phyloP scores from a whole-genome alignment of 345 rosid genomes.

The Triadica sebifera region DNA sequence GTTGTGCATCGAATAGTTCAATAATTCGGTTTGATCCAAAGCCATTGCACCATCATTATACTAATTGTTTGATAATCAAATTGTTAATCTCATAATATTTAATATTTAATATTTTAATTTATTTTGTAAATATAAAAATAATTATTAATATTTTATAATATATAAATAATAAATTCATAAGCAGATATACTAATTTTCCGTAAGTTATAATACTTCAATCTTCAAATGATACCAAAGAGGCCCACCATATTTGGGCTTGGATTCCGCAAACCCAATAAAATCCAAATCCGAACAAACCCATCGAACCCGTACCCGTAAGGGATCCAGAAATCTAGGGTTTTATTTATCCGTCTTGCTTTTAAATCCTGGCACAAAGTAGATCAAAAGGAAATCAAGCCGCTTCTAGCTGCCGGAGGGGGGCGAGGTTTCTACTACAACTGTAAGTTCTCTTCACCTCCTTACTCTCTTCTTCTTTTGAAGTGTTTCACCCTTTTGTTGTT shows the following conservation, averaged over 20 bases:
- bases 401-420: not conserved
- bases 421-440: not conserved
- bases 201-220: too few species aligned
- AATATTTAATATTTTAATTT: too few species aligned
- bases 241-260: not conserved
- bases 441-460: not conserved
- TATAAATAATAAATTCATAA: too few species aligned
- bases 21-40: too few species aligned
- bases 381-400: not conserved
- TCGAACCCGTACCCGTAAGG: not conserved
- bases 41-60: too few species aligned
- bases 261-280: not conserved
- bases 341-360: not conserved
- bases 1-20: too few species aligned
- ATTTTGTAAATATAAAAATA: too few species aligned
- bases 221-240: not conserved
- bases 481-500: not conserved
- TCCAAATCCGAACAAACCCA: not conserved
- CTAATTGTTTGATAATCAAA: too few species aligned
- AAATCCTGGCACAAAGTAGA: not conserved
- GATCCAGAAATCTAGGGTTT: slow-evolving; percentile 9
- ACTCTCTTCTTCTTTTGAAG: not conserved
- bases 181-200: too few species aligned
- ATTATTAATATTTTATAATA: too few species aligned
- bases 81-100: too few species aligned